Evolutionary conservation across 2,329 filamentous ascomycete species (phyloP).

Genomic region (Fusarium xylarioides): DNA sequence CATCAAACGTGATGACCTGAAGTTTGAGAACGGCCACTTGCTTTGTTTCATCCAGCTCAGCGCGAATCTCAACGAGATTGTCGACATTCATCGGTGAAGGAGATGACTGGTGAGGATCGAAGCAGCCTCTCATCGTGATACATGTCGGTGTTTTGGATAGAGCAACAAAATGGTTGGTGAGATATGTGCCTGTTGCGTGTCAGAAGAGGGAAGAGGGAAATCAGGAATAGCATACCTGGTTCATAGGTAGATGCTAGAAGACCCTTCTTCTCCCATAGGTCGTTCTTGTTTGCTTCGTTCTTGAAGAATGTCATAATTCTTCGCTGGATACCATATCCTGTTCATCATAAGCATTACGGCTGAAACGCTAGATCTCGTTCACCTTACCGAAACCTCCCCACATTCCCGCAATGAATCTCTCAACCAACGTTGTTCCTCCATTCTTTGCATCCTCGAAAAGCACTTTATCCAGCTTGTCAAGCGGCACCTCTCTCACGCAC

Average conservation of each 20-base stretch:
- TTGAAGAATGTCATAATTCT: slow-evolving; percentile 16
- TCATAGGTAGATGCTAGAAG: slow-evolving; percentile 28
- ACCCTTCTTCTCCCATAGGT: slow-evolving; percentile 32
- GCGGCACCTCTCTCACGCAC: slow-evolving; percentile 26
- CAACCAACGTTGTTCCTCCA: slow-evolving; percentile 28
- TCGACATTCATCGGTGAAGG: not conserved
- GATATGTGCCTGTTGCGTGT: slow-evolving; percentile 11
- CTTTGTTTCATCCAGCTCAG: not conserved
- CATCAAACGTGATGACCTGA: slow-evolving; percentile 23
- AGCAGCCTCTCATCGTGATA: slow-evolving; percentile 25
- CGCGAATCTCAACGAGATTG: slow-evolving; percentile 24
- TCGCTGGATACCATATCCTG: slow-evolving; percentile 26
- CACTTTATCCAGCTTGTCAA: not conserved
- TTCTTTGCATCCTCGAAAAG: slow-evolving; percentile 22
- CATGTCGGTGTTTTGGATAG: slow-evolving; percentile 22
- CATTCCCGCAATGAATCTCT: slow-evolving; percentile 25
- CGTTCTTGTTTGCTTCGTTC: slow-evolving; percentile 5
- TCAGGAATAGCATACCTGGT: too few relatives aligned
- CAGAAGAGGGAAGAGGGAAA: too few relatives aligned
- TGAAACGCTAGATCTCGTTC: accelerated
- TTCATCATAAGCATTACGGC: accelerated
- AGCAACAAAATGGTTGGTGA: slow-evolving; percentile 32
- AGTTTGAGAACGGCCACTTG: slow-evolving; percentile 3
- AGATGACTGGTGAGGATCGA: slow-evolving; percentile 18
- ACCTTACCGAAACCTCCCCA: slow-evolving; percentile 36